Evolutionary conservation across 306 rosid genomes (phyloP), one percentile per base, ranked within the genome.

Genomic region (Cicer arietinum): DNA sequence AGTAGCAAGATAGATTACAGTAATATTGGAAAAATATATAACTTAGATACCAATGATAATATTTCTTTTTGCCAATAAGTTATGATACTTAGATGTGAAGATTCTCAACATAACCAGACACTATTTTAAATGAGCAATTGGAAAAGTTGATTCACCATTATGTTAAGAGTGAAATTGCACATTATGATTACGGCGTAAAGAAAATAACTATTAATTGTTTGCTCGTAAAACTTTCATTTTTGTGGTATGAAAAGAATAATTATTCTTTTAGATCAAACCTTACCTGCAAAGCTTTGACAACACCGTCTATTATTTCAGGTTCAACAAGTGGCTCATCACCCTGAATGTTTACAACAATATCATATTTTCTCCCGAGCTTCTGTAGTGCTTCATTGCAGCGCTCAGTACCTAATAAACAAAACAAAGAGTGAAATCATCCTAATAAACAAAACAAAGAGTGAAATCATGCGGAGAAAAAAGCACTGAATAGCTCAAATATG

Each of bases 241-340:
- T 11, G 1, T 10, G 48, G 44, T 41, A 67, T 56, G 53, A 63
- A 57, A 53, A 85, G 14, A 78, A 60, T 10, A 25, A 44, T 30
- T 30, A 37, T 22, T 40, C 1, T 18, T 39, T 67, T 57, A 10
- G 14, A 14, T 11, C 39, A 51, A 39, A 7, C 20, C 48, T 39
- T 75, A 90, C 98, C 93, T 94, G 98, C 79, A 94, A 77, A 41
- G 97, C 95, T 86, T 92, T 87, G 68, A 94, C 98, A 25, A 94
- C 69, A 16, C 98, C 96, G 54, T 94, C 93, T 6, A 94, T 94
- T 72, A 90, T 92, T 83, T 90, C 97, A 14, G 98, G 98, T 77
- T 94, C 97, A 67, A 91, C 52, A 79, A 94, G 97, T 73, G 98
- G 98, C 63, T 94, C 98, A 77, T 94, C 97, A 37, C 98, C 98